Evolutionary conservation across 257 asterid genomes (phyloP), one percentile per base, ranked within the genome.

Genomic region (Fraxinus cuspidata): DNA sequence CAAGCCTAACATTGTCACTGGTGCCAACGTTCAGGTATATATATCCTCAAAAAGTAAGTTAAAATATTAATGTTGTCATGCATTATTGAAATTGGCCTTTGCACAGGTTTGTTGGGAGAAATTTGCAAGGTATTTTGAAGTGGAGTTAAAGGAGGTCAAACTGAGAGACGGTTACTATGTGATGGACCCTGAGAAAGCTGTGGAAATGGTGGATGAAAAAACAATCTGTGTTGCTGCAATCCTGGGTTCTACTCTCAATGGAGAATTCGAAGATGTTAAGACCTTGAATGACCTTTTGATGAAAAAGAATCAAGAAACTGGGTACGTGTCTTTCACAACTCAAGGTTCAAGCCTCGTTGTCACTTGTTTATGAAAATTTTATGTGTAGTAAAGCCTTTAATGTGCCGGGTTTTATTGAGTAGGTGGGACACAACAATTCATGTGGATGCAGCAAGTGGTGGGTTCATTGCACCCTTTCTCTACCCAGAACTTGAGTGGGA

Each of bases 381-480:
- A 51, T 0, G 16, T 25, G 11, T 9, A 19, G 19, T 10, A 19
- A 6, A 38, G 18, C 28, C 42, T 29, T 7, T 21, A 32, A 47
- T 80, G 27, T 64, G 18, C 25, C 25, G 12, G 10, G 7, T 19
- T 58, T 58, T 19, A 27, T 27, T 10, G 3, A 74, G 81, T 82
- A 93, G 98, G 65, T 92, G 97, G 98, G 92, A 89, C 63, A 92
- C 97, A 23, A 95, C 98, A 37, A 92, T 93, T 75, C 98, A 94
- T 77, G 98, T 94, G 67, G 98, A 94, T 82, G 98, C 98, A 32
- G 97, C 98, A 1, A 94, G 98, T 85, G 98, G 97, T 73, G 98
- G 98, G 27, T 93, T 93, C 69, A 93, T 93, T 74, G 98, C 98
- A 34, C 98, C 98, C 79, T 94, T 94, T 66, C 67, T 94, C 31